Conservation (phyloP, 2,329 filamentous ascomycete genomes). For the Raffaelea ambrosiae region DNA sequence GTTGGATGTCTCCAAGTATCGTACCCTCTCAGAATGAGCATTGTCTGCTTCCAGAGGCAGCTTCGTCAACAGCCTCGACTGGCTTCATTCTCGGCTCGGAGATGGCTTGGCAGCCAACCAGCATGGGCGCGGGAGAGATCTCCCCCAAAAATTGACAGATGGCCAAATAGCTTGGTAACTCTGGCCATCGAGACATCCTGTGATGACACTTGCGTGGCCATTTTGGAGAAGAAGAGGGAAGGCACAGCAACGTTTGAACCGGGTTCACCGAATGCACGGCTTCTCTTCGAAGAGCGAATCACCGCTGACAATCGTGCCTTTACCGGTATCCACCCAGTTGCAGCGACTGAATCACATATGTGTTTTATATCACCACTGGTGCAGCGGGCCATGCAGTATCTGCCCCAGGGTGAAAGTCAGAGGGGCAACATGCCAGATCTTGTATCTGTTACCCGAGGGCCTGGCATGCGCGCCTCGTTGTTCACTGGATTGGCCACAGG, state of each 20-base stretch:
- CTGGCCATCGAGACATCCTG: slow-evolving; percentile 80
- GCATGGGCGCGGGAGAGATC: too few relatives aligned
- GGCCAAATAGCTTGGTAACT: slow-evolving; percentile 23
- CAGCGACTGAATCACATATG: slow-evolving; percentile 69
- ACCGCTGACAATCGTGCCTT: slow-evolving; percentile 71
- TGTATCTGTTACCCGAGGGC: slow-evolving; percentile 81
- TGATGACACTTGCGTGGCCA: slow-evolving; percentile 86
- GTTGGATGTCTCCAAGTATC: too few relatives aligned
- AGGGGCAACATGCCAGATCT: slow-evolving; percentile 46
- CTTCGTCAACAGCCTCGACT: not conserved
- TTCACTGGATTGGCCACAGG: slow-evolving; percentile 71
- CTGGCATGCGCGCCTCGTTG: slow-evolving; percentile 77
- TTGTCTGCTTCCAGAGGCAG: too few relatives aligned
- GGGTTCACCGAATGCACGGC: slow-evolving; percentile 36
- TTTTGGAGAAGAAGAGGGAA: slow-evolving; percentile 52
- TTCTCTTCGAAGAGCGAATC: slow-evolving; percentile 73
- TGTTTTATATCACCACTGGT: slow-evolving; percentile 61
- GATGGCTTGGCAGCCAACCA: too few relatives aligned
- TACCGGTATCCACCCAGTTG: slow-evolving; percentile 70
- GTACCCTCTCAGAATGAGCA: too few relatives aligned
- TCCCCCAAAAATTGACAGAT: not conserved
- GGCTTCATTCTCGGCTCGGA: too few relatives aligned
- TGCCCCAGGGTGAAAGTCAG: slow-evolving; percentile 26
- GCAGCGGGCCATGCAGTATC: slow-evolving; percentile 46
- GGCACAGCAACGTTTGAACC: not conserved